Evolutionary conservation across 139 green algal genomes (phyloP).

Genomic region (Micromonas commoda): DNA sequence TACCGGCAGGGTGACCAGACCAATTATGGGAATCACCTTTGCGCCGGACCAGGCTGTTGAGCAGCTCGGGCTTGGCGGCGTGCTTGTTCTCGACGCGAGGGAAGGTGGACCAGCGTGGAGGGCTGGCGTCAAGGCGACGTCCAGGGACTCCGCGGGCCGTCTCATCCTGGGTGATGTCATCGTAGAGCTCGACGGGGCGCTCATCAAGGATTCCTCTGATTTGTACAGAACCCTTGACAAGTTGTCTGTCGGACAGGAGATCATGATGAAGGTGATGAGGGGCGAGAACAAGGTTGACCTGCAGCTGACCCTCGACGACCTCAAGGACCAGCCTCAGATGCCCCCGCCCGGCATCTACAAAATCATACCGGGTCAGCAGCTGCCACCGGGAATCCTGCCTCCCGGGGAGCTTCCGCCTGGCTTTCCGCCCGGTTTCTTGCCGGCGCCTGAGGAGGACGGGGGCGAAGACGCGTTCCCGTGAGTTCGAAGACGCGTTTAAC

Average conservation of each 20-base stretch:
- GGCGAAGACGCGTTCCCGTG: too few species aligned
- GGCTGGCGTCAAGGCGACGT: constrained; percentile 42
- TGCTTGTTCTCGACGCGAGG: constrained; percentile 47
- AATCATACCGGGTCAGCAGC: too few species aligned
- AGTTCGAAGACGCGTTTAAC: too few species aligned
- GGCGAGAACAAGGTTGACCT: background rate
- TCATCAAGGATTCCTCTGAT: constrained; percentile 39
- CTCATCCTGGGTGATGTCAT: constrained; percentile 52
- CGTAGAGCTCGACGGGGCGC: constrained; percentile 38
- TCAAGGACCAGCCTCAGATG: background rate
- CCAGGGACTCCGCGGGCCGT: constrained; percentile 40
- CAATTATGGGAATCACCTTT: constrained; percentile 52
- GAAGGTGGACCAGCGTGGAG: constrained; percentile 38
- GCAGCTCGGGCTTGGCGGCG: constrained; percentile 46
- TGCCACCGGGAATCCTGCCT: too few species aligned
- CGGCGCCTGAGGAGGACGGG: too few species aligned
- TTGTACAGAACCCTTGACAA: constrained; percentile 40
- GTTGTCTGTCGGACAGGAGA: background rate
- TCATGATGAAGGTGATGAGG: constrained; percentile 2
- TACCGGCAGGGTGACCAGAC: constrained; percentile 46
- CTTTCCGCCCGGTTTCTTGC: too few species aligned
- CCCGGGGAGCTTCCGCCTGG: too few species aligned
- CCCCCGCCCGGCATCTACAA: too few species aligned
- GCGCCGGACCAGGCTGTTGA: constrained; percentile 45
- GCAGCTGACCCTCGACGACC: constrained; percentile 1